Conservation (phyloP, 441 rosid genomes). For the Adansonia rubrostipa region DNA sequence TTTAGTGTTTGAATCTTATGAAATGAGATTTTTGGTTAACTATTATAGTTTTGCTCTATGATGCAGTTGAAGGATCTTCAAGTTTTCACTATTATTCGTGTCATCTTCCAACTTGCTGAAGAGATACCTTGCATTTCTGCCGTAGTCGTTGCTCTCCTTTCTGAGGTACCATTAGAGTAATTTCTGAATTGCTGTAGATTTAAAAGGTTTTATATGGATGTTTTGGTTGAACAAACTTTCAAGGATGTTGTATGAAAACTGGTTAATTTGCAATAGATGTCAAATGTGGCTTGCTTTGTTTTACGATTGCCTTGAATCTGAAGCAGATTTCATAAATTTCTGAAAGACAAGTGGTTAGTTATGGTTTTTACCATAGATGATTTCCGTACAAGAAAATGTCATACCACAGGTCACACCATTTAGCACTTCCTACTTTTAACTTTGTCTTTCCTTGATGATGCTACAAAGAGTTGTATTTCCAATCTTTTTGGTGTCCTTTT, state of each 20-base stretch:
- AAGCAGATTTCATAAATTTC: background rate
- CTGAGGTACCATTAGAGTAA: conserved; percentile 60
- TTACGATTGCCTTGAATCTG: conserved; percentile 7
- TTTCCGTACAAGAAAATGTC: background rate
- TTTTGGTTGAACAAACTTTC: background rate
- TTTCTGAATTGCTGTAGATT: conserved; percentile 8
- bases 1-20: conserved; percentile 3
- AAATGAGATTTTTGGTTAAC: conserved; percentile 19
- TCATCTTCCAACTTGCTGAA: conserved; percentile 91
- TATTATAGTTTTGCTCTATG: conserved; percentile 31
- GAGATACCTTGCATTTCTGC: conserved; percentile 99
- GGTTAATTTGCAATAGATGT: background rate
- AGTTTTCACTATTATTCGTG: conserved; percentile 88
- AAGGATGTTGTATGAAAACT: background rate
- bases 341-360: background rate
- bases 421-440: background rate
- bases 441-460: background rate
- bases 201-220: conserved; percentile 6
- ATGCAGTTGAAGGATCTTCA: conserved; percentile 94
- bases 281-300: background rate
- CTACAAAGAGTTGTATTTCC: background rate
- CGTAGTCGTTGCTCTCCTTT: conserved; percentile 86
- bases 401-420: background rate
- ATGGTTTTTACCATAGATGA: conserved; percentile 17
- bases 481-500: background rate